Percentiles rank a stretch among this genome's conserved stretches.
Evolutionary conservation across 2,329 filamentous ascomycete species (phyloP).

Genomic region (Thielaviopsis musarum): DNA sequence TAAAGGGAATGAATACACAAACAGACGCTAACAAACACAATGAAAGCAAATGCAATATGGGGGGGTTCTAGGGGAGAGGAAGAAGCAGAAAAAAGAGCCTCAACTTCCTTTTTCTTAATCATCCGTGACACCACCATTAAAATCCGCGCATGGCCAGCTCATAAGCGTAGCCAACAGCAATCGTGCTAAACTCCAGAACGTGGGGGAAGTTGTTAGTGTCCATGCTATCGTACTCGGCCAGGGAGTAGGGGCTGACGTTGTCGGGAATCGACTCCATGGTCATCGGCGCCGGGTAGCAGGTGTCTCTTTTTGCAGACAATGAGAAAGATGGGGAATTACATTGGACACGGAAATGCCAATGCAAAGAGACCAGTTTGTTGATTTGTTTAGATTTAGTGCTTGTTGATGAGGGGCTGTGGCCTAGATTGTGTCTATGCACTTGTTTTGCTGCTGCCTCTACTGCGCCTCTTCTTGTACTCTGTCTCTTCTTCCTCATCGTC

Average conservation of each 20-base stretch:
- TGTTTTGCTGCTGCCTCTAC: neutral
- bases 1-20: neutral
- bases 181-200: slow-evolving; percentile 77
- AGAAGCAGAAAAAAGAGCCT: no score
- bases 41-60: no score
- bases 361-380: no score
- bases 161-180: slow-evolving; percentile 70
- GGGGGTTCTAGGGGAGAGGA: no score
- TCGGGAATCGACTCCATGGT: slow-evolving; percentile 61
- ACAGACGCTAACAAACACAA: no score
- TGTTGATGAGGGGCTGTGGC: no score
- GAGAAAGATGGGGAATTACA: no score
- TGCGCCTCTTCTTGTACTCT: neutral
- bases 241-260: slow-evolving; percentile 49
- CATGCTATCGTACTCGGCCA: slow-evolving; percentile 52
- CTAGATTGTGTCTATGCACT: neutral
- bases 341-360: no score
- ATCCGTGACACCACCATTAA: no score
- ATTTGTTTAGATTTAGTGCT: no score
- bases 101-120: no score
- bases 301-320: slow-evolving; percentile 11
- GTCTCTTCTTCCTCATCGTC: neutral
- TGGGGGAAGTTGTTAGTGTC: slow-evolving; percentile 68
- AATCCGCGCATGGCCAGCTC: slow-evolving; percentile 70
- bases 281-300: slow-evolving; percentile 53